Percentiles rank a stretch among this genome's conserved stretches.
These are phyloP conservation scores for Neofusicoccum umdonicola DNA, from an alignment of 2,329 filamentous ascomycete genomes.

Conservation along the genomic window DNA sequence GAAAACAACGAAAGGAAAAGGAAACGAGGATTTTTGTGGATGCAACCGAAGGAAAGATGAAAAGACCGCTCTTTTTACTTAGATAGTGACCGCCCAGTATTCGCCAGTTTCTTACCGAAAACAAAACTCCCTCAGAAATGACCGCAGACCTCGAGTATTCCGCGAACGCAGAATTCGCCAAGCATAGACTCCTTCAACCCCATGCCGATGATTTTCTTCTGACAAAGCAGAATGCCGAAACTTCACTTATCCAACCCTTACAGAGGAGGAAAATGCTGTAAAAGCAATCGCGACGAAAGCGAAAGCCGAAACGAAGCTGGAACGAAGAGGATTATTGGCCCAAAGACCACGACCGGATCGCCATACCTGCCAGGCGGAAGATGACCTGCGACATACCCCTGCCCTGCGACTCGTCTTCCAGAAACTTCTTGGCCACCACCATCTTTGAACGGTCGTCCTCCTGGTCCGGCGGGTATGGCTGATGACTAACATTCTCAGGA, in stretches of 20 bases:
- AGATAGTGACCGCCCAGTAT: constrained; percentile 6
- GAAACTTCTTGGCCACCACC: constrained; percentile 48
- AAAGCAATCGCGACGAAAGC: background rate
- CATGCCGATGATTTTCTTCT: constrained; percentile 17
- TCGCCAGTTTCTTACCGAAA: constrained; percentile 7
- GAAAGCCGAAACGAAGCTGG: constrained; percentile 1
- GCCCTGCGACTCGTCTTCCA: constrained; percentile 45
- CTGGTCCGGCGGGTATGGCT: constrained; percentile 29
- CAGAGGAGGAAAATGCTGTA: constrained; percentile 7
- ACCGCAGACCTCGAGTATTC: constrained; percentile 6
- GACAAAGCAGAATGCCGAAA: constrained; percentile 16
- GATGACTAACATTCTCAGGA: constrained; percentile 35
- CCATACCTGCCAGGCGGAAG: constrained; percentile 50
- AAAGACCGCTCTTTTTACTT: constrained; percentile 14
- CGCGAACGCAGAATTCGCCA: constrained; percentile 2
- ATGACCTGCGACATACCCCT: constrained; percentile 47
- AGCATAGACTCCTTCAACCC: constrained; percentile 12
- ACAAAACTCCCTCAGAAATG: constrained; percentile 11
- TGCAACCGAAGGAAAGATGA: background rate
- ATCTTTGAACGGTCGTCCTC: constrained; percentile 44
- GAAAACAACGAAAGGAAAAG: background rate
- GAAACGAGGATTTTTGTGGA: background rate
- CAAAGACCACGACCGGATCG: constrained; percentile 42
- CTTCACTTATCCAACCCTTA: constrained; percentile 13
- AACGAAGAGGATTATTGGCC: constrained; percentile 5